phyloP scores from a whole-genome alignment of 140 eudicot genomes.

The Cichorium intybus region DNA sequence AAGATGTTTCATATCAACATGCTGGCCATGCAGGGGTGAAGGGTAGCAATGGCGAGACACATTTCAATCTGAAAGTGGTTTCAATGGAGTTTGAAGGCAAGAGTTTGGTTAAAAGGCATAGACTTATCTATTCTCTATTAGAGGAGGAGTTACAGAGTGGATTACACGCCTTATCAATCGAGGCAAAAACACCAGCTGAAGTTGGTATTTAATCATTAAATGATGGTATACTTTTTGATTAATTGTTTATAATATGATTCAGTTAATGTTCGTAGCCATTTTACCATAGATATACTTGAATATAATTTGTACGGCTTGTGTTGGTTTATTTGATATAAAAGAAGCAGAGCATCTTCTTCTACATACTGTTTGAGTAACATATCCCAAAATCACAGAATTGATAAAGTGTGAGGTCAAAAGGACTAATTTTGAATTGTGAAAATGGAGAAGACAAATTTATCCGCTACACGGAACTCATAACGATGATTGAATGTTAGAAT shows the following conservation, averaged over 20 bases:
- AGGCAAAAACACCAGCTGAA: constrained; percentile 88
- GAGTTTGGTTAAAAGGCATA: constrained; percentile 90
- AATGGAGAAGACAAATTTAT: neutral
- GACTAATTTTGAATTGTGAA: neutral
- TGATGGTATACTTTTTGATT: constrained; percentile 24
- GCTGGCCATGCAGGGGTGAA: constrained; percentile 90
- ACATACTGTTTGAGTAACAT: constrained; percentile 10
- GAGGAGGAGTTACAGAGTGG: constrained; percentile 84
- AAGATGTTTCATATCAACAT: constrained; percentile 91
- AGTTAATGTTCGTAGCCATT: constrained; percentile 8
- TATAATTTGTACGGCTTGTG: neutral
- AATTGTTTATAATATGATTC: neutral
- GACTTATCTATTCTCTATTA: constrained; percentile 67
- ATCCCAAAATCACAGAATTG: neutral
- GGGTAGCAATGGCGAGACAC: constrained; percentile 85
- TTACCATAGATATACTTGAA: constrained; percentile 15
- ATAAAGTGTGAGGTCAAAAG: neutral
- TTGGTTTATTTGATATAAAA: neutral
- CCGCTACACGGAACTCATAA: neutral
- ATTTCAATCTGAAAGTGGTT: constrained; percentile 75
- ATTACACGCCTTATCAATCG: constrained; percentile 79
- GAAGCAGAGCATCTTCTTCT: constrained; percentile 18
- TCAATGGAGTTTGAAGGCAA: constrained; percentile 82
- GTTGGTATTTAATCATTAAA: constrained; percentile 27
- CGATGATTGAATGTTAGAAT: neutral